Conservation (phyloP, 2,329 filamentous ascomycete species). For the Verticillium isaacii region DNA sequence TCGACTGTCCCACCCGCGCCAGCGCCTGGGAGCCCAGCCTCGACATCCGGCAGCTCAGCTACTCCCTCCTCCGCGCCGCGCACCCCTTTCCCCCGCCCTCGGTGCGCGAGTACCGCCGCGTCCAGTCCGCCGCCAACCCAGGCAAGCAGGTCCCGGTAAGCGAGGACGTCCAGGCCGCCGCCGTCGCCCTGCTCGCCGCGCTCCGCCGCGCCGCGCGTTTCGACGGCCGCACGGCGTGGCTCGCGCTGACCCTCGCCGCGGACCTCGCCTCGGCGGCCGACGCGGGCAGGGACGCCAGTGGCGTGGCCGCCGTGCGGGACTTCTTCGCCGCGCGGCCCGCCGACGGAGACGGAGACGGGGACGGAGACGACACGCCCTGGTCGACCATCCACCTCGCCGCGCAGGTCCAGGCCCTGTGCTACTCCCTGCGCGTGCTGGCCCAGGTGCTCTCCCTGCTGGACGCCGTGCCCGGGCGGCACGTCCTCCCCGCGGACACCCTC, state of each 20-base stretch:
- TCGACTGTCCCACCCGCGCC: constrained; percentile 49
- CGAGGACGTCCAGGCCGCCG: constrained; percentile 4
- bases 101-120: constrained; percentile 31
- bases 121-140: constrained; percentile 12
- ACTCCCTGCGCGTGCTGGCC: constrained; percentile 54
- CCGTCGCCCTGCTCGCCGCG: constrained; percentile 12
- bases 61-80: constrained; percentile 37
- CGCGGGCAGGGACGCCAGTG: constrained; percentile 19
- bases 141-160: constrained; percentile 8
- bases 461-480: background rate
- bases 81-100: constrained; percentile 10
- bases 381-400: constrained; percentile 56
- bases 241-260: constrained; percentile 9
- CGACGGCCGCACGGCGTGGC: constrained; percentile 10
- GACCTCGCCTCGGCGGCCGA: constrained; percentile 11
- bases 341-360: background rate
- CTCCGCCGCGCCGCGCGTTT: constrained; percentile 15
- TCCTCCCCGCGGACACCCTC: background rate
- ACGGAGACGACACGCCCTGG: constrained; percentile 35
- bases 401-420: constrained; percentile 54
- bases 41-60: constrained; percentile 46
- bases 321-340: background rate
- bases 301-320: background rate
- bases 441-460: constrained; percentile 34
- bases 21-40: constrained; percentile 54